Base-by-base conservation (phyloP, 2,329 filamentous ascomycete species). In the Geosmithia morbida region DNA sequence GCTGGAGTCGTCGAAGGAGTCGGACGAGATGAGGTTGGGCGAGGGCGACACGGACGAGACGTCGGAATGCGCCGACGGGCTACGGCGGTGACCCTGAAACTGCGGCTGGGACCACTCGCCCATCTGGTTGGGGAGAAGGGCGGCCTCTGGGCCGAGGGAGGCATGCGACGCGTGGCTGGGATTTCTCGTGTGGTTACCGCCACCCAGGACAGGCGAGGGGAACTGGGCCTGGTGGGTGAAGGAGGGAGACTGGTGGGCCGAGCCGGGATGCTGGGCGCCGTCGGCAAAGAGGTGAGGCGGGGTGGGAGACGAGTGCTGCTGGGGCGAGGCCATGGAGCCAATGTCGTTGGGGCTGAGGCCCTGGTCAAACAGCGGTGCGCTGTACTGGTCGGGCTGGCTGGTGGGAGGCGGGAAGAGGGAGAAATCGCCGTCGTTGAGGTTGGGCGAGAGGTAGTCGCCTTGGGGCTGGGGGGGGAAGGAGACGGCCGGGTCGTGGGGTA, bases 11-110 rank as follows among this genome's bases (percentile, higher is more conserved):
- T 95, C 88, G 57, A 94, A 94, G 52, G 70, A 78, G 56, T 96
- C 89, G 50, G 84, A 75, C 54, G 83, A 83, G 26, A 75, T 76
- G 49, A 95, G 66, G 58, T 87, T 87, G 3, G 90, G 90, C 17
- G 90, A 96, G 20, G 82, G 85, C 19, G 85, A 81, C 16, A 82
- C 85, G 17, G 87, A 94, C 5, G 83, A 95, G 6, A 95, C 82
- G 54, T 96, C 90, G 2, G 88, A 95, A 57, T 83, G 87, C 55
- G 96, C 90, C n/a, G 89, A 96, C 1, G 87, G 85, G 39, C 79
- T 81, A 57, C 89, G 79, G 55, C 88, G 77, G 60, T 96, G 90
- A n/a, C 77, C 72, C 54, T 86, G 83, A 58, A 94, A 96, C 50
- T 77, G 73, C 14, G 69, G 64, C 48, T 71, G 69, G 41, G 55